phyloP scores from a whole-genome alignment of 2,329 filamentous ascomycete species.

The Verticillium albo-atrum region DNA sequence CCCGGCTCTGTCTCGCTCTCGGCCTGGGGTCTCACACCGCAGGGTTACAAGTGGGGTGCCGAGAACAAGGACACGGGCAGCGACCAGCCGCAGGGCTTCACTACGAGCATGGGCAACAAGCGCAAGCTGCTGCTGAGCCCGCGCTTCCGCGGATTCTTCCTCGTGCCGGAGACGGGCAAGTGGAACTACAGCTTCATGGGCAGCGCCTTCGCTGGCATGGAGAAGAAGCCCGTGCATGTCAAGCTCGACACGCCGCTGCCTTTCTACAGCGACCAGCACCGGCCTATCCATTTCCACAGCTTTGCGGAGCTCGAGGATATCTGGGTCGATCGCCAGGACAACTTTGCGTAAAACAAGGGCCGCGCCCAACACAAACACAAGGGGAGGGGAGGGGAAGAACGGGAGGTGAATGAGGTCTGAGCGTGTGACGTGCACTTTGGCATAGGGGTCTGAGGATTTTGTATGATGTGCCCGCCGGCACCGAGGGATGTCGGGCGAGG shows the following conservation, averaged over 20 bases:
- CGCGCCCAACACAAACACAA: not conserved
- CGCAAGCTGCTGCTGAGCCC: constrained; percentile 90
- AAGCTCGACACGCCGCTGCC: constrained; percentile 87
- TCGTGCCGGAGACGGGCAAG: constrained; percentile 81
- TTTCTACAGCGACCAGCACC: constrained; percentile 90
- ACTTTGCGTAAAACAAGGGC: constrained; percentile 71
- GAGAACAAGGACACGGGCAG: constrained; percentile 92
- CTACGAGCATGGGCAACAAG: constrained; percentile 88
- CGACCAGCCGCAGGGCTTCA: constrained; percentile 92
- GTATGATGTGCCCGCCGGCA: not conserved
- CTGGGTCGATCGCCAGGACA: constrained; percentile 89
- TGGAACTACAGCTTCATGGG: constrained; percentile 99
- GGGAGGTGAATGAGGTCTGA: not conserved
- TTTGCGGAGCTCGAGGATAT: constrained; percentile 97
- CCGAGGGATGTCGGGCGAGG: not conserved
- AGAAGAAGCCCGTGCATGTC: constrained; percentile 88
- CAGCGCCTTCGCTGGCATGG: constrained; percentile 76
- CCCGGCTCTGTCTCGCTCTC: constrained; percentile 93
- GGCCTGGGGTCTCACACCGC: constrained; percentile 87
- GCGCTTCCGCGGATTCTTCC: constrained; percentile 91
- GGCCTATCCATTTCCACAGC: constrained; percentile 92
- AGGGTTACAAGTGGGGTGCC: constrained; percentile 93
- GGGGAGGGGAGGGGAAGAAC: not conserved
- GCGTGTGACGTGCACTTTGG: not conserved
- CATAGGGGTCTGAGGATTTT: not conserved